These are phyloP conservation scores for Eucalyptus pauciflora DNA, from an alignment of 345 rosid species.

Conservation along the genomic window DNA sequence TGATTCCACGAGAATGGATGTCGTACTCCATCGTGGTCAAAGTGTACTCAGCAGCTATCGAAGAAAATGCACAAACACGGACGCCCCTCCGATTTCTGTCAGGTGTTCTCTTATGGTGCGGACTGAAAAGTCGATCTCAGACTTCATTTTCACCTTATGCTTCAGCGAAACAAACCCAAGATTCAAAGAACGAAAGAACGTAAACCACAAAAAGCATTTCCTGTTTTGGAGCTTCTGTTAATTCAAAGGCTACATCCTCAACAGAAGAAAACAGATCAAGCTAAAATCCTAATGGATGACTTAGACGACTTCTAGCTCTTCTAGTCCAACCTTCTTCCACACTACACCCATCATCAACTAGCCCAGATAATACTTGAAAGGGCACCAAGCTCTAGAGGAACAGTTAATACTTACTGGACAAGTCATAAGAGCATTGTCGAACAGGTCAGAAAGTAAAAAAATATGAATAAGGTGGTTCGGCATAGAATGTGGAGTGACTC, in stretches of 20 bases:
- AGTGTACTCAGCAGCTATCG: not conserved
- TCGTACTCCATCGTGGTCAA: not conserved
- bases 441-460: fast-evolving
- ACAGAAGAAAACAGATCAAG: not conserved
- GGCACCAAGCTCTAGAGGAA: too few relatives aligned
- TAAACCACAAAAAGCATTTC: not conserved
- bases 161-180: not conserved
- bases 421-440: too few relatives aligned
- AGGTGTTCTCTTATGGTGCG: not conserved
- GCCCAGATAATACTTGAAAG: not conserved
- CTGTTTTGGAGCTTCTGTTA: not conserved
- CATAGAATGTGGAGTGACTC: too few relatives aligned
- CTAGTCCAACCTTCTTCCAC: slow-evolving; percentile 38
- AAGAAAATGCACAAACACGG: not conserved
- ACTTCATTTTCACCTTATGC: not conserved
- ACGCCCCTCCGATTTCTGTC: not conserved
- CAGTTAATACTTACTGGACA: too few relatives aligned
- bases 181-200: not conserved
- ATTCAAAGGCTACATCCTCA: not conserved
- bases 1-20: too few relatives aligned
- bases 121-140: not conserved
- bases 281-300: slow-evolving; percentile 29
- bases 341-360: slow-evolving; percentile 33
- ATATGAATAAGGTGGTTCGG: too few relatives aligned
- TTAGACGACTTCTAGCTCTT: slow-evolving; percentile 22